Evolutionary conservation across 176 grass and related monocot species (phyloP).

Genomic region (Alloteropsis semialata): DNA sequence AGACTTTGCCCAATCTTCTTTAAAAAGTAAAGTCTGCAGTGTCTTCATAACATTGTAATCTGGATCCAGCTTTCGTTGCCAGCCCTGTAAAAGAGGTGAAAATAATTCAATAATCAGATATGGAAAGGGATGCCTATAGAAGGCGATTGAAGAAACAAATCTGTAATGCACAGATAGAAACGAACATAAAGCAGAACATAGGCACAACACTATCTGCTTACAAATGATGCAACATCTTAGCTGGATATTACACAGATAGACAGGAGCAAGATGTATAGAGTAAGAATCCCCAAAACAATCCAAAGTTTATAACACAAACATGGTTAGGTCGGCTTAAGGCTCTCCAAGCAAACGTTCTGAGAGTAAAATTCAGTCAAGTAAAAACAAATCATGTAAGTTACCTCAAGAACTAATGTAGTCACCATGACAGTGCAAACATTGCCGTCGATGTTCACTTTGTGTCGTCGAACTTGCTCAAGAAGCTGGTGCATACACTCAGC

Average conservation of each 20-base stretch:
- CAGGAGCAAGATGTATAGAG: constrained; percentile 3
- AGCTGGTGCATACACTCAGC: constrained; percentile 98
- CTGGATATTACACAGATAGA: constrained; percentile 6
- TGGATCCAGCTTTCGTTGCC: constrained; percentile 98
- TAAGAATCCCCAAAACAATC: constrained; percentile 4
- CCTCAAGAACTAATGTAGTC: constrained; percentile 98
- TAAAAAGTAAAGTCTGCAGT: constrained; percentile 77
- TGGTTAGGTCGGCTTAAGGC: background rate
- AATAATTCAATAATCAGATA: background rate
- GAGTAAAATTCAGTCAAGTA: background rate
- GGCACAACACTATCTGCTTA: background rate
- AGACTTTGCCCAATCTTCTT: constrained; percentile 84
- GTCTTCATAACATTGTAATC: constrained; percentile 98
- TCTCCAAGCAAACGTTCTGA: background rate
- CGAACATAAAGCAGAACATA: background rate
- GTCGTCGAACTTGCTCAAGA: constrained; percentile 82
- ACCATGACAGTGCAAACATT: constrained; percentile 99
- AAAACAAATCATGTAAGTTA: constrained; percentile 29
- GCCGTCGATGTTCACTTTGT: constrained; percentile 97
- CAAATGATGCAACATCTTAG: background rate
- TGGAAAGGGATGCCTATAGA: background rate
- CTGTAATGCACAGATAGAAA: background rate
- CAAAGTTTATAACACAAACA: background rate
- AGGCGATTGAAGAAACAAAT: background rate
- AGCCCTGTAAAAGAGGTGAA: constrained; percentile 55